phyloP scores from a whole-genome alignment of 2,329 filamentous ascomycete genomes.

The Bipolaris bicolor region DNA sequence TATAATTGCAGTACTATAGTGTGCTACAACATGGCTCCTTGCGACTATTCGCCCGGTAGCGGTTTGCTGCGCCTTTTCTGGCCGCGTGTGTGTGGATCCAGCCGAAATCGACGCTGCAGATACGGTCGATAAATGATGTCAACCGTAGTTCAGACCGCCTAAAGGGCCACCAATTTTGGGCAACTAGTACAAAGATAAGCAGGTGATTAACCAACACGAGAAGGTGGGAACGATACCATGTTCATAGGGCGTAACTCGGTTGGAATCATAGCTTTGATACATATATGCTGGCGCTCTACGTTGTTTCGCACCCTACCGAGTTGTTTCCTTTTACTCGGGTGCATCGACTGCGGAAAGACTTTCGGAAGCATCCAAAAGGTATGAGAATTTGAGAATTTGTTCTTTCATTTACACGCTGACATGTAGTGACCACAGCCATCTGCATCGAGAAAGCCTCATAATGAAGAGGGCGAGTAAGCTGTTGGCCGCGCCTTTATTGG shows the following conservation, averaged over 20 bases:
- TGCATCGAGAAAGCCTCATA: background rate
- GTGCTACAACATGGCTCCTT: background rate
- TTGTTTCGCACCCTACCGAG: background rate
- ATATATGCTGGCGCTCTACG: background rate
- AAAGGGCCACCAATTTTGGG: background rate
- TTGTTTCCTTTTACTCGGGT: background rate
- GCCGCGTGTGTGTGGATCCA: background rate
- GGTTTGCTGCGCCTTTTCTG: background rate
- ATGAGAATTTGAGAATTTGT: background rate
- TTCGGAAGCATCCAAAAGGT: background rate
- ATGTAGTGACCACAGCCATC: background rate
- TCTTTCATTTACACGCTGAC: background rate
- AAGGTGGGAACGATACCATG: background rate
- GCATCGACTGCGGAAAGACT: background rate
- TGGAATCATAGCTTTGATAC: background rate
- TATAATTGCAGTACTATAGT: background rate
- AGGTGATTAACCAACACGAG: background rate
- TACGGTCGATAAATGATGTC: background rate
- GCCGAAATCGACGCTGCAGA: background rate
- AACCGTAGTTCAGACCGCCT: background rate
- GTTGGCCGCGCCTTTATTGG: conserved; percentile 25
- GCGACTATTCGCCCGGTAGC: background rate
- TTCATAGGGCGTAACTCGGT: background rate
- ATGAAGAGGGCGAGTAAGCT: conserved; percentile 24
- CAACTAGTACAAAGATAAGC: background rate